Conservation (phyloP, 768 basidiomycete species). For the Candolleomyces aberdarensis region DNA sequence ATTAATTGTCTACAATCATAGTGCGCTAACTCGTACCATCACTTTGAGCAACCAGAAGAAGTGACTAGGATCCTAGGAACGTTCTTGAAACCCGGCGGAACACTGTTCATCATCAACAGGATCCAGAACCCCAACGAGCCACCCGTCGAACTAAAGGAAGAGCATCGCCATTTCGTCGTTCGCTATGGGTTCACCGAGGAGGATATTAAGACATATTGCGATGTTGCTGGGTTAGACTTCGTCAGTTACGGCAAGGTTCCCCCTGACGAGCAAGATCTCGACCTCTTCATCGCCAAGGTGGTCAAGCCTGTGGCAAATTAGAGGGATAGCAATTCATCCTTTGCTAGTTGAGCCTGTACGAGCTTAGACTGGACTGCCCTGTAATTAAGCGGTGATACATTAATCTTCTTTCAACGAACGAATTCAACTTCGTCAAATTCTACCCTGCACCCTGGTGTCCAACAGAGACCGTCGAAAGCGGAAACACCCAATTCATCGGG, state of each 20-base stretch:
- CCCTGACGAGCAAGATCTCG: constrained; percentile 29
- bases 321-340: background rate
- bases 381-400: no score
- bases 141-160: background rate
- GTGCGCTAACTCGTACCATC: constrained; percentile 69
- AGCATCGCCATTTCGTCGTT: background rate
- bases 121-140: constrained; percentile 15
- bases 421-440: no score
- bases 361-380: no score
- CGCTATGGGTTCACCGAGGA: constrained; percentile 44
- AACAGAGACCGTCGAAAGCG: no score
- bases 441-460: no score
- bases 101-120: constrained; percentile 56
- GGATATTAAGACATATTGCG: constrained; percentile 49
- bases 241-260: constrained; percentile 37
- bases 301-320: constrained; percentile 20
- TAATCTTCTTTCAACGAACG: no score
- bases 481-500: no score
- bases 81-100: constrained; percentile 61
- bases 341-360: no score
- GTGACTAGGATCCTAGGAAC: constrained; percentile 49
- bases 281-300: constrained; percentile 59
- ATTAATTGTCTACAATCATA: constrained; percentile 16
- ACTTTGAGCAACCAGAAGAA: constrained; percentile 48
- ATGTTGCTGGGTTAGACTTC: constrained; percentile 47